Evolutionary conservation across 140 eudicot species (phyloP).

Genomic region (Anethum foeniculum): DNA sequence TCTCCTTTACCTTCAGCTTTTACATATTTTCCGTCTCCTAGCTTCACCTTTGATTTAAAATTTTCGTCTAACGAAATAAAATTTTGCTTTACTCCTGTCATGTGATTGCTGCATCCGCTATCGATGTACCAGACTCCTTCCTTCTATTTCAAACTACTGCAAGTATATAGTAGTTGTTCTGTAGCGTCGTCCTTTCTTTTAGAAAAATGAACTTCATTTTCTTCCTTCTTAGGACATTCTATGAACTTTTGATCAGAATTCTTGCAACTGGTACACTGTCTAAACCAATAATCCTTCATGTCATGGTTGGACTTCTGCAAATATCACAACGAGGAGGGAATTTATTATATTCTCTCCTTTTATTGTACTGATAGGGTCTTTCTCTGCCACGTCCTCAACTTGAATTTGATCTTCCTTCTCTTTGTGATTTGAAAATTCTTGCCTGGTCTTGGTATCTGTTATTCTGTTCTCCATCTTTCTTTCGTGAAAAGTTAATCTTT

Average conservation of each 20-base stretch:
- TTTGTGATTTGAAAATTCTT: not conserved
- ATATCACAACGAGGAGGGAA: no score
- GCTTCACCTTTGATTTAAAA: not conserved
- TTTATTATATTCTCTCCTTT: no score
- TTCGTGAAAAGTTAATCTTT: not conserved
- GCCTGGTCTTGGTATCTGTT: not conserved
- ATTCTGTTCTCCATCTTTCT: not conserved
- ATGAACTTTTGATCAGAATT: not conserved
- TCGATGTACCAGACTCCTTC: slow-evolving; percentile 11
- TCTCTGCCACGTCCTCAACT: not conserved
- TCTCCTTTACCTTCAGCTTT: slow-evolving; percentile 5
- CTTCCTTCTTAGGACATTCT: no score
- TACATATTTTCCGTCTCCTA: not conserved
- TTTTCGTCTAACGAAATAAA: not conserved
- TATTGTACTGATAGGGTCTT: not conserved
- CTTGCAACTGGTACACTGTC: no score
- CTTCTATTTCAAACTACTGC: not conserved
- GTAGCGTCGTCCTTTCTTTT: not conserved
- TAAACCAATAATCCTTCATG: no score
- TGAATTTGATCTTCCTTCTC: not conserved
- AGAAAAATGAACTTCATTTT: not conserved
- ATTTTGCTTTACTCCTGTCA: not conserved
- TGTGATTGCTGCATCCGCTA: no score
- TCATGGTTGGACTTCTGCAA: no score
- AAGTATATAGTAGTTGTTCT: not conserved